phyloP scores from a whole-genome alignment of 495 filamentous ascomycete genomes.

The Hypoxylon fragiforme region DNA sequence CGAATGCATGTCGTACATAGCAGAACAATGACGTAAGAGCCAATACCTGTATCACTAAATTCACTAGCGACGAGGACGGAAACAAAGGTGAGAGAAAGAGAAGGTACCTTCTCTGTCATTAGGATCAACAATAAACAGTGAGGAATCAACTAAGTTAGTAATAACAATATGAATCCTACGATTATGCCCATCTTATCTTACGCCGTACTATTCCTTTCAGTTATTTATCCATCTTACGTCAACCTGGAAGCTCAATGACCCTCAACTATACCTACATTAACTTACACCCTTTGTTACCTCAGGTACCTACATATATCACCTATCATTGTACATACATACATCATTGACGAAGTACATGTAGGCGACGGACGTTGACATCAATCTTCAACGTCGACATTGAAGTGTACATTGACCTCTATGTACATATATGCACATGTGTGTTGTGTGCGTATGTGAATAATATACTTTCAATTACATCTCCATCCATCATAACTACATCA shows the following conservation, averaged over 20 bases:
- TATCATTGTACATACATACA: too few relatives aligned
- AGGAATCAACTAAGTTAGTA: slow-evolving; percentile 18
- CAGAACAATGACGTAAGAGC: slow-evolving; percentile 31
- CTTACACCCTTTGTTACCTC: too few relatives aligned
- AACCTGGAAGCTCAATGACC: neutral
- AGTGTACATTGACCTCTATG: too few relatives aligned
- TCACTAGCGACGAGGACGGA: too few relatives aligned
- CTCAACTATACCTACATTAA: neutral
- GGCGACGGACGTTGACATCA: too few relatives aligned
- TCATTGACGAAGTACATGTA: too few relatives aligned
- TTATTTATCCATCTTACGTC: neutral
- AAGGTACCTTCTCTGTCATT: too few relatives aligned
- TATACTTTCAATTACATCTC: slow-evolving; percentile 5
- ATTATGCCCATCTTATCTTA: neutral
- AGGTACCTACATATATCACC: neutral
- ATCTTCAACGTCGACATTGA: too few relatives aligned
- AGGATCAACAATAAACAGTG: too few relatives aligned
- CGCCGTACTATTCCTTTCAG: neutral
- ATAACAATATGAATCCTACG: neutral
- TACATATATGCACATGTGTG: too few relatives aligned
- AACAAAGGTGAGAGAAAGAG: slow-evolving; percentile 15
- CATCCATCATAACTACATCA: slow-evolving; percentile 29
- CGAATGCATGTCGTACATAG: too few relatives aligned
- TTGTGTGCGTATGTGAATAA: neutral
- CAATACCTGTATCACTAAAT: neutral